Evolutionary conservation across 345 rosid species (phyloP), one percentile per base, ranked within the genome.

Genomic region (Lenwebbia sp.): DNA sequence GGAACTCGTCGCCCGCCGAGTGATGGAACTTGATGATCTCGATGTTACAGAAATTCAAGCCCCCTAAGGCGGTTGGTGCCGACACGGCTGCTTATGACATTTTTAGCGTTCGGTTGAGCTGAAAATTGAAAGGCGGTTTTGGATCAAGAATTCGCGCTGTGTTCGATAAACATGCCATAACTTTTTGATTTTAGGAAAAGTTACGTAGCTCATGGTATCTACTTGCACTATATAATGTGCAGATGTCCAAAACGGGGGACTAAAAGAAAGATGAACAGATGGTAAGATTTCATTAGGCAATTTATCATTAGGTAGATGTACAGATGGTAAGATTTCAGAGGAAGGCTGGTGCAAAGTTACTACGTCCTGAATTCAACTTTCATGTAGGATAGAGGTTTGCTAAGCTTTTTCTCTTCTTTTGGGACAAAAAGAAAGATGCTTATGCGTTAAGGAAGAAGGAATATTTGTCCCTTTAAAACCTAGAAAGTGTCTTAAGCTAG

Each of bases 371-470:
- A 37, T 37, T 26, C 81, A 70, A 70, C 37, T 70, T 70, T 70
- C 81, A 6, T 70, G 47, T 70, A 37, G 81, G 81, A 70, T 70
- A 19, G 25, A 70, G 47, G 47, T 25, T 70, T 70, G 47, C 47
- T 70, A 70, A 70, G 40, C 81, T 70, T 37, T 70, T 70, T 70
- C 47, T 37, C 81, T 70, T 70, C 47, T 70, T 70, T 70, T 70
- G 47, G 81, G 81, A 62, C 87, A 83, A 51, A 55, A 83, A 83
- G 55, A 83, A 53, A 83, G 84, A 53, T 56, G 74, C 85, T 85
- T 85, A 85, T 54, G 12, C 41, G 74, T 41, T 85, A 85, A 85
- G 87, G 54, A 85, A 85, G 83, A 57, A 76, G 57, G 57, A 23
- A n/a, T 37, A 40, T 47, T 70, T 57, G 28, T 30, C 85, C 83